These are phyloP conservation scores for Serpula lacrymans DNA, from an alignment of 768 basidiomycete genomes.

Conservation along the genomic window DNA sequence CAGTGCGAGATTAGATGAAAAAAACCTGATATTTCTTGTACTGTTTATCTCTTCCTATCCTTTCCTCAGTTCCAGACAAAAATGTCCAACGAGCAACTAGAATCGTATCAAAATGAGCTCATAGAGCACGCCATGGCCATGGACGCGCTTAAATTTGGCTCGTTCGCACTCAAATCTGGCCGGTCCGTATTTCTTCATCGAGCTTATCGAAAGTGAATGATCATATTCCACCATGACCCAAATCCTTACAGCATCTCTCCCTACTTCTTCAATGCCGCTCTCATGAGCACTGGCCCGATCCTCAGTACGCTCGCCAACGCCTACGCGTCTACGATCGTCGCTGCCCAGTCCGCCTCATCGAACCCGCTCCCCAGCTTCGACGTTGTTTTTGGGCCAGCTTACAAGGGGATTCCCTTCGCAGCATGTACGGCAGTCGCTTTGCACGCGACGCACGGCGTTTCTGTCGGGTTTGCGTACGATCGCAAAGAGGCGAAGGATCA, in stretches of 20 bases:
- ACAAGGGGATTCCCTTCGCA: conserved; percentile 95
- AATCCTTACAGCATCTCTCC: conserved; percentile 65
- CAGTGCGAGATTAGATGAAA: background rate
- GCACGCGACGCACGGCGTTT: conserved; percentile 56
- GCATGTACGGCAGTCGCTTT: conserved; percentile 79
- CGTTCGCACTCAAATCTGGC: conserved; percentile 93
- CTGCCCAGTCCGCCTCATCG: conserved; percentile 37
- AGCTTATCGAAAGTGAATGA: conserved; percentile 1
- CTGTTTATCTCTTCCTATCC: conserved; percentile 6
- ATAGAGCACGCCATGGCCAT: conserved; percentile 66
- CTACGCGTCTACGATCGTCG: conserved; percentile 77
- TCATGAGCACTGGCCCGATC: conserved; percentile 80
- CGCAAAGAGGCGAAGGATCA: conserved; percentile 96
- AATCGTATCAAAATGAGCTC: conserved; percentile 57
- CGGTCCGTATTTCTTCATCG: conserved; percentile 43
- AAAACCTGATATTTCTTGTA: background rate
- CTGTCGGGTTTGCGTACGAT: conserved; percentile 86
- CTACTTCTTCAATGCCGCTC: conserved; percentile 96
- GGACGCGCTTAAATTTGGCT: conserved; percentile 84
- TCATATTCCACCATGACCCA: background rate
- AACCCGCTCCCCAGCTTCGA: conserved; percentile 51
- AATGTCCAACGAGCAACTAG: conserved; percentile 30
- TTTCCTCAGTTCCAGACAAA: conserved; percentile 12
- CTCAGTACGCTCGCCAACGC: conserved; percentile 74
- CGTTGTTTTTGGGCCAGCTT: conserved; percentile 93